These are phyloP conservation scores for Epichloe sylvatica DNA, from an alignment of 2,329 filamentous ascomycete species.

Conservation along the genomic window DNA sequence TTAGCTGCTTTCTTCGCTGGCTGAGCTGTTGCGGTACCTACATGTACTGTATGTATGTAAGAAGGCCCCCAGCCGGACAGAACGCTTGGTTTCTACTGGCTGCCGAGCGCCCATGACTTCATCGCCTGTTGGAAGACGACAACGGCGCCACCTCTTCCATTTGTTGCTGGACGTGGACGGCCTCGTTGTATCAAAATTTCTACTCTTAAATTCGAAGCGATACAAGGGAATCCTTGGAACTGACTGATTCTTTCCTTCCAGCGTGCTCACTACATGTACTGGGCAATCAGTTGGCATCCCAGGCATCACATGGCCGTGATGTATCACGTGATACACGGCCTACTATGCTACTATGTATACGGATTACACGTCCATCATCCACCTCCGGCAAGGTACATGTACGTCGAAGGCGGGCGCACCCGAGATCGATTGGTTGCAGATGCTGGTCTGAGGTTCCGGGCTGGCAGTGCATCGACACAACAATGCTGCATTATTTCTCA, in stretches of 20 bases:
- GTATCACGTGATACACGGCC: background rate
- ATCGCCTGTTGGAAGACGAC: background rate
- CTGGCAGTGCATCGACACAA: background rate
- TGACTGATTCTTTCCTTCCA: too few species aligned
- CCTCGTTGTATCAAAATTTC: background rate
- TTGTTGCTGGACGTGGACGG: too few species aligned
- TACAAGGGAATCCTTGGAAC: too few species aligned
- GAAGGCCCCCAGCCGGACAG: background rate
- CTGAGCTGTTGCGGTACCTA: background rate
- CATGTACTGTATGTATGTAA: too few species aligned
- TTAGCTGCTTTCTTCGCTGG: background rate
- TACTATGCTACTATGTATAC: too few species aligned
- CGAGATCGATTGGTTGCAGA: background rate
- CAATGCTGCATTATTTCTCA: background rate
- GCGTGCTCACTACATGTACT: too few species aligned
- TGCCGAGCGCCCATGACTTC: background rate
- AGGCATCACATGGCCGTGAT: too few species aligned
- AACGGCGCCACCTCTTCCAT: too few species aligned
- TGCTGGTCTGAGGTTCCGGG: background rate
- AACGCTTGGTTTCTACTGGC: background rate
- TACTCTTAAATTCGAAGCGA: background rate
- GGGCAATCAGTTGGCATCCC: too few species aligned
- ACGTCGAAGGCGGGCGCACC: background rate
- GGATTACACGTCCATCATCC: background rate
- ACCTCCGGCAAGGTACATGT: background rate